A percentile compares a stretch with the other conserved stretches of the same genome.
Conservation (phyloP, 2,329 filamentous ascomycete species). For the Fusarium sp. region DNA sequence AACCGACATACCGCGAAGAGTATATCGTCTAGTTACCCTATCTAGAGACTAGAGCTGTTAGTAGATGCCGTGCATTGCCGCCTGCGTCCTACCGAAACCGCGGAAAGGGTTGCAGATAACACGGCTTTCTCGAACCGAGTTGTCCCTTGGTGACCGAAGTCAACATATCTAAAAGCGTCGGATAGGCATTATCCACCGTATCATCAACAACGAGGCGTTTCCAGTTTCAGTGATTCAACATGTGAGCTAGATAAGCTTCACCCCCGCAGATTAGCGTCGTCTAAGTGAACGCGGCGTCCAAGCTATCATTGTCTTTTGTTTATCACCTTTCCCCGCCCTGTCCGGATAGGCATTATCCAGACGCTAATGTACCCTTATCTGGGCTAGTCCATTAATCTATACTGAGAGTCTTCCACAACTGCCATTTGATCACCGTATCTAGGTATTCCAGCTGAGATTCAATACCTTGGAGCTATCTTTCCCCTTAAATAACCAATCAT, state of each 20-base stretch:
- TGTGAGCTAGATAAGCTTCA: not conserved
- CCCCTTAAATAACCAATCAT: not conserved
- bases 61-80: not conserved
- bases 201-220: not conserved
- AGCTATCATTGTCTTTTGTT: not conserved
- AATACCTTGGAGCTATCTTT: not conserved
- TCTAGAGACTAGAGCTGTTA: not conserved
- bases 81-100: not conserved
- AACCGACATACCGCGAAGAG: too few relatives aligned
- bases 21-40: not conserved
- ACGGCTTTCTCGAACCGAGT: not conserved
- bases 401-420: not conserved
- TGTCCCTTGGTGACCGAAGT: not conserved
- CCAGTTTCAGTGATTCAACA: not conserved
- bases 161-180: not conserved
- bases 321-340: not conserved
- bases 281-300: not conserved
- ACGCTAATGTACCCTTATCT: not conserved
- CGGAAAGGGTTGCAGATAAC: not conserved
- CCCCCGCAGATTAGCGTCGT: not conserved
- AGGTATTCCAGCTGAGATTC: not conserved
- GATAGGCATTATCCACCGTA: not conserved
- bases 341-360: constrained; percentile 2
- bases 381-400: not conserved
- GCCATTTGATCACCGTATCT: not conserved